Conservation (phyloP, 805 yeast genomes). For the Saturnispora silvae region DNA sequence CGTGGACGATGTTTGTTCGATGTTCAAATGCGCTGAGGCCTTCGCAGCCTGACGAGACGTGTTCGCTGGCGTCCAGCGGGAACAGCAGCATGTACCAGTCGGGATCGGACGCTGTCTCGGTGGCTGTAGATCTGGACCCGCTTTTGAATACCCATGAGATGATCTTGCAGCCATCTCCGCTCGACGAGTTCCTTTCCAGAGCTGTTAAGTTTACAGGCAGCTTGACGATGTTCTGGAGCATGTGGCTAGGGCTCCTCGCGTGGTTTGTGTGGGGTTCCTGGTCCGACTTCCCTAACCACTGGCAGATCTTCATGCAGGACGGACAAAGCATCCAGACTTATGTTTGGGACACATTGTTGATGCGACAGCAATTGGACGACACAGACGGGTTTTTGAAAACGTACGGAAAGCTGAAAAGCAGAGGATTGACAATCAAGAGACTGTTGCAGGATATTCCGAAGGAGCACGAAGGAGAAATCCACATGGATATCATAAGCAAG, state of each 20-base stretch:
- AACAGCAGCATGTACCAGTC: too few species aligned
- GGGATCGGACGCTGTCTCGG: too few species aligned
- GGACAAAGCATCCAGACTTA: slow-evolving; percentile 31
- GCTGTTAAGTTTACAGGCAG: slow-evolving; percentile 15
- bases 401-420: slow-evolving; percentile 23
- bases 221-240: slow-evolving; percentile 16
- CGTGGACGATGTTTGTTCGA: too few species aligned
- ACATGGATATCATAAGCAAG: slow-evolving; percentile 9
- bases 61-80: too few species aligned
- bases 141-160: too few species aligned
- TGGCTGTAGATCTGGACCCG: too few species aligned
- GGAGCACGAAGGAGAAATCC: not conserved
- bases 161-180: too few species aligned
- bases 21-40: too few species aligned
- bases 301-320: slow-evolving; percentile 35
- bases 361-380: slow-evolving; percentile 29
- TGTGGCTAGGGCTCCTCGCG: slow-evolving; percentile 18
- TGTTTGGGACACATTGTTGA: slow-evolving; percentile 31
- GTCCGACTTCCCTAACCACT: slow-evolving; percentile 23
- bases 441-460: slow-evolving; percentile 7
- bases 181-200: slow-evolving; percentile 9
- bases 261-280: slow-evolving; percentile 20
- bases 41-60: too few species aligned
- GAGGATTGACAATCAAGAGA: slow-evolving; percentile 18
- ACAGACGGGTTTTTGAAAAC: slow-evolving; percentile 20